phyloP scores from a whole-genome alignment of 352 stramenopile species.

The Phytophthora nicotianae region DNA sequence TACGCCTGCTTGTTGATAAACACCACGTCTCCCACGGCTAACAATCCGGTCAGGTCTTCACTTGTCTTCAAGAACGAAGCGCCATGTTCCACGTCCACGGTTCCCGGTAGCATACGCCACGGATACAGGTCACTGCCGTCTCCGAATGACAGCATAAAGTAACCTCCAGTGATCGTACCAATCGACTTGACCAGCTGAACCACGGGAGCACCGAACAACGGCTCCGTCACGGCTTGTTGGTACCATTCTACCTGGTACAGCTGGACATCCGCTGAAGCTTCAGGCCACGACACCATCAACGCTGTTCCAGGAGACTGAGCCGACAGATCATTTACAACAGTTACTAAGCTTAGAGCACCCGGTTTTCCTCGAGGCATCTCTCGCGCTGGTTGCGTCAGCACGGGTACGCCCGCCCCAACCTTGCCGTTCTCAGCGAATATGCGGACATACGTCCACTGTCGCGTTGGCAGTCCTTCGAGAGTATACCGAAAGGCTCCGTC shows the following conservation, averaged over 20 bases:
- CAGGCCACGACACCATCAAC: constrained; percentile 61
- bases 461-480: constrained; percentile 56
- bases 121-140: constrained; percentile 37
- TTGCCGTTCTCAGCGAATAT: constrained; percentile 75
- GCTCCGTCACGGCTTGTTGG: constrained; percentile 49
- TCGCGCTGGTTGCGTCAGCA: constrained; percentile 48
- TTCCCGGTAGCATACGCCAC: constrained; percentile 54
- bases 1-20: constrained; percentile 76
- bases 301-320: constrained; percentile 45
- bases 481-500: constrained; percentile 41
- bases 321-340: constrained; percentile 40
- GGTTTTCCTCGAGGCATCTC: constrained; percentile 80
- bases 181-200: constrained; percentile 64
- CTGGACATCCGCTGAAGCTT: constrained; percentile 31
- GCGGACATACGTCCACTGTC: constrained; percentile 64
- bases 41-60: constrained; percentile 84
- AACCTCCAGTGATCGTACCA: constrained; percentile 50
- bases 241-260: constrained; percentile 80
- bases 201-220: constrained; percentile 61
- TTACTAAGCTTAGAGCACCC: constrained; percentile 34
- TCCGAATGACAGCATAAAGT: constrained; percentile 73
- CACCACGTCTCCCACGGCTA: constrained; percentile 86
- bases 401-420: constrained; percentile 46
- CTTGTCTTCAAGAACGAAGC: constrained; percentile 80
- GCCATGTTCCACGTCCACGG: constrained; percentile 55